A percentile compares a stretch with the other conserved stretches of the same genome.
phyloP scores from a whole-genome alignment of 768 basidiomycete genomes.

The Suillus subalutaceus region DNA sequence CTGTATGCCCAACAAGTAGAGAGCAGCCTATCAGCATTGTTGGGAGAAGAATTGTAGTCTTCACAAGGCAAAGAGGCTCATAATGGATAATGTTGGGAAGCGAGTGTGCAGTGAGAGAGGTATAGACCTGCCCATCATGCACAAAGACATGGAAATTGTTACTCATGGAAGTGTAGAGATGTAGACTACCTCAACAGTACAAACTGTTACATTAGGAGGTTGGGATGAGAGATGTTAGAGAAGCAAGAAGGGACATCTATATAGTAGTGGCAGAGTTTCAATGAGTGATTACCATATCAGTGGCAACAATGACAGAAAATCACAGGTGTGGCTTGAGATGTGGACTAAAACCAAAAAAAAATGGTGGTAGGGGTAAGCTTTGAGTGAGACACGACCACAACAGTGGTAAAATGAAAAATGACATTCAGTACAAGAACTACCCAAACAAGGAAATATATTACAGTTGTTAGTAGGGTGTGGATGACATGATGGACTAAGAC shows the following conservation, averaged over 20 bases:
- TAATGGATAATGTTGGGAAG: background rate
- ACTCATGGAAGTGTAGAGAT: background rate
- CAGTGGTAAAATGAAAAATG: too few species aligned
- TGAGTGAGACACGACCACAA: too few species aligned
- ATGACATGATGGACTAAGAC: too few species aligned
- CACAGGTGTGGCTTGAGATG: too few species aligned
- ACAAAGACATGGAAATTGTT: background rate
- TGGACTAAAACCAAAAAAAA: too few species aligned
- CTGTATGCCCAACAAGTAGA: background rate
- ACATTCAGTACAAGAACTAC: too few species aligned
- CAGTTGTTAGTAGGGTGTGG: too few species aligned
- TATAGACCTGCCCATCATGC: background rate
- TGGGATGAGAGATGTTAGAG: too few species aligned
- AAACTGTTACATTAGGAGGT: background rate
- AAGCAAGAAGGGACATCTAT: too few species aligned
- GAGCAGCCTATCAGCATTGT: background rate
- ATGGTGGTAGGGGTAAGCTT: too few species aligned
- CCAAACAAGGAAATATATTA: too few species aligned
- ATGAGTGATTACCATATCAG: background rate
- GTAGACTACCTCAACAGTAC: background rate
- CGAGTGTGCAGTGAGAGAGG: background rate
- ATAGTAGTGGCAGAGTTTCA: background rate
- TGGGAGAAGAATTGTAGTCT: background rate
- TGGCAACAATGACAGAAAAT: too few species aligned
- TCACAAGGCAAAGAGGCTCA: background rate